phyloP scores from a whole-genome alignment of 805 yeast genomes.

The Lipomyces spencermartinsiae region DNA sequence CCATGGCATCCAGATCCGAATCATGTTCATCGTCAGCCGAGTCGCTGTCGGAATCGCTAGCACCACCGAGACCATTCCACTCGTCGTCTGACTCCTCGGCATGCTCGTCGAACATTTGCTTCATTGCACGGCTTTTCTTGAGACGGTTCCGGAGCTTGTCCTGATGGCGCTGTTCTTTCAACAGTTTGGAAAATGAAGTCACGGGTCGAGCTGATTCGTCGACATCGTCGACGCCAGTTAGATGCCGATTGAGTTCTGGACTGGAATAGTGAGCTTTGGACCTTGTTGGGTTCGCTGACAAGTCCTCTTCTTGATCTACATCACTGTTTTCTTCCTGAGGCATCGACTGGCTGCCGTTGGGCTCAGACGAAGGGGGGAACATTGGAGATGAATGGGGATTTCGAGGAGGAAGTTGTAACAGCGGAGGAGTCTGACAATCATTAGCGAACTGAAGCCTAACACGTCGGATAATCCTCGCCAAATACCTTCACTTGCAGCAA shows the following conservation, averaged over 20 bases:
- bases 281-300: background rate
- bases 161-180: slow-evolving; percentile 12
- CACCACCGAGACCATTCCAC: slow-evolving; percentile 82
- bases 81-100: slow-evolving; percentile 92
- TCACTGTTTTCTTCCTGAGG: background rate
- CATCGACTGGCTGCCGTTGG: background rate
- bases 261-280: background rate
- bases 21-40: slow-evolving; percentile 64
- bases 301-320: background rate
- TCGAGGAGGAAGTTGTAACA: background rate
- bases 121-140: slow-evolving; percentile 56
- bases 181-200: slow-evolving; percentile 15
- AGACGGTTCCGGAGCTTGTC: slow-evolving; percentile 33
- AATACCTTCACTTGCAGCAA: slow-evolving; percentile 33
- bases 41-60: slow-evolving; percentile 56
- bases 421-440: background rate
- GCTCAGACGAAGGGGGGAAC: background rate
- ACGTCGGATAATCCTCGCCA: background rate
- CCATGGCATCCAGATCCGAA: slow-evolving; percentile 78
- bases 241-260: slow-evolving; percentile 8
- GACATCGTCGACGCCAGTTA: background rate
- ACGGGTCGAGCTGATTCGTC: background rate
- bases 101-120: slow-evolving; percentile 73
- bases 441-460: background rate
- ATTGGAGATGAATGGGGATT: background rate